Conservation (phyloP, 257 asterid genomes). For the Pogostemon cablin region DNA sequence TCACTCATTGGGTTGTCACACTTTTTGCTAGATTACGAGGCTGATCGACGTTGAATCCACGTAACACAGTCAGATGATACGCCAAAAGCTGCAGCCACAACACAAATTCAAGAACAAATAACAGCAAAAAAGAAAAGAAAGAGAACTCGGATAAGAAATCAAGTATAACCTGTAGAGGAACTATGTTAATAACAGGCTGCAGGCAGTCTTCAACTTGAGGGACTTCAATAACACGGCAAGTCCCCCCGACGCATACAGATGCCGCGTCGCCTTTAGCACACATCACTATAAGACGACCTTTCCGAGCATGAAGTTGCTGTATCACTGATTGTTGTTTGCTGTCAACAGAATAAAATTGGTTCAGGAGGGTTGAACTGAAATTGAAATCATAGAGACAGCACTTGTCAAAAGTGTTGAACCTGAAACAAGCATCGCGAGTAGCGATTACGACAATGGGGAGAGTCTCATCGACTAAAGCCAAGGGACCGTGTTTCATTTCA, state of each 20-base stretch:
- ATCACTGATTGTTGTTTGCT: constrained; percentile 97
- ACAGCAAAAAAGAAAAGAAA: constrained; percentile 1
- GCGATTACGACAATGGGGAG: constrained; percentile 93
- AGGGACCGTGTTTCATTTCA: constrained; percentile 98
- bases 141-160: background rate
- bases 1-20: constrained; percentile 82
- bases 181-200: constrained; percentile 90
- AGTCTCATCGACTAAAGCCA: constrained; percentile 94
- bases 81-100: constrained; percentile 75
- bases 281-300: constrained; percentile 95
- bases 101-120: constrained; percentile 3
- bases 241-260: constrained; percentile 77
- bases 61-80: constrained; percentile 88
- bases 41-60: constrained; percentile 95
- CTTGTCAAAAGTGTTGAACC: constrained; percentile 45
- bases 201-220: constrained; percentile 91
- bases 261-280: constrained; percentile 81
- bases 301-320: constrained; percentile 98
- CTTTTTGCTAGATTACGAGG: constrained; percentile 99
- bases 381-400: background rate
- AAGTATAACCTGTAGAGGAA: constrained; percentile 77
- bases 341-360: constrained; percentile 33
- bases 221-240: constrained; percentile 93
- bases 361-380: constrained; percentile 18
- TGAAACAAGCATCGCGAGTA: constrained; percentile 94